A percentile compares a stretch with the other conserved stretches of the same genome.
Conservation (phyloP, 352 stramenopile species). For the Phytophthora chlamydospora region DNA sequence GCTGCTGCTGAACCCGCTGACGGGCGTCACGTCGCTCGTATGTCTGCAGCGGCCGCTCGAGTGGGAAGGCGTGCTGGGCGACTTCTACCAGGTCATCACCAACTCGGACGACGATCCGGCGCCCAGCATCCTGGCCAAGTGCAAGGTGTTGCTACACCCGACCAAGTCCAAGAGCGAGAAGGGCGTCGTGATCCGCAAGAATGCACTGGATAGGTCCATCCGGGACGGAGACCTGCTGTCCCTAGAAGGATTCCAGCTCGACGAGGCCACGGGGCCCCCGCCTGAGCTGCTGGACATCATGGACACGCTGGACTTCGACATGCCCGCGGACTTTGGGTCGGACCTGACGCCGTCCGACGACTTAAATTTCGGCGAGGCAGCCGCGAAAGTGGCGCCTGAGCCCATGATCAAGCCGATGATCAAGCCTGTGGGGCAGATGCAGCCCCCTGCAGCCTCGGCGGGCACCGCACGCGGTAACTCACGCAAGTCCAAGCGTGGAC, state of each 20-base stretch:
- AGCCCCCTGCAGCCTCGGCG: conserved; percentile 8
- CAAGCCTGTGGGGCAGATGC: conserved; percentile 22
- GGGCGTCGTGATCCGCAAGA: conserved; percentile 76
- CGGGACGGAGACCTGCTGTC: conserved; percentile 84
- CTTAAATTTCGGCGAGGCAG: conserved; percentile 9
- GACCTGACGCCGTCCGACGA: conserved; percentile 29
- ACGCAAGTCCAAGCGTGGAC: conserved; percentile 69
- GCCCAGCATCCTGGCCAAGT: conserved; percentile 60
- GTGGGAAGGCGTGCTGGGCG: conserved; percentile 73
- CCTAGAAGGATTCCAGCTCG: conserved; percentile 61
- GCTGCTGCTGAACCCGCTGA: conserved; percentile 78
- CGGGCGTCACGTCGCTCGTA: conserved; percentile 72
- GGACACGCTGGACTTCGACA: conserved; percentile 68
- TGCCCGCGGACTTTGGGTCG: conserved; percentile 45
- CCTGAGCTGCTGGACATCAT: conserved; percentile 75
- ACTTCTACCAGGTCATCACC: conserved; percentile 86
- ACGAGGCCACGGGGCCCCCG: conserved; percentile 52
- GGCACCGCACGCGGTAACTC: conserved; percentile 23
- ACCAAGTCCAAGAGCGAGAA: conserved; percentile 87
- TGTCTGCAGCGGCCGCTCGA: conserved; percentile 81
- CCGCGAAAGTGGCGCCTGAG: conserved; percentile 15
- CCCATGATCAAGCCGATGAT: conserved; percentile 43
- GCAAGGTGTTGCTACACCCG: conserved; percentile 78
- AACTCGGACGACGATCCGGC: conserved; percentile 82
- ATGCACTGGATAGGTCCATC: conserved; percentile 75